phyloP scores from a whole-genome alignment of 139 green algal genomes.

The Picochlorum costavermella region DNA sequence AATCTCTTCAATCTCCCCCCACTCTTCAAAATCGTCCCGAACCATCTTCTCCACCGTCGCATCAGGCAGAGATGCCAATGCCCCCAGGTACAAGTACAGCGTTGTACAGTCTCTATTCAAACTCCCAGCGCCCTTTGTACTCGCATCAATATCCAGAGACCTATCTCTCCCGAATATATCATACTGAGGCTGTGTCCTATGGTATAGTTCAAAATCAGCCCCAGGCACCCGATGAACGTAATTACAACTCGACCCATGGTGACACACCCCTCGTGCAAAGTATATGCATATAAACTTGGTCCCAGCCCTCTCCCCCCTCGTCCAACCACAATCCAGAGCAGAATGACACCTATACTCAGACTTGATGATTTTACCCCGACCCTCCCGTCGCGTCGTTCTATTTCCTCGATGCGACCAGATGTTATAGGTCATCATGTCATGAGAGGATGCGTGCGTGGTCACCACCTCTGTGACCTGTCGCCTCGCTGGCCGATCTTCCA shows the following conservation, averaged over 20 bases:
- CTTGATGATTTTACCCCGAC: constrained; percentile 15
- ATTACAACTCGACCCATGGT: constrained; percentile 47
- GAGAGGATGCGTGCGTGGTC: constrained; percentile 16
- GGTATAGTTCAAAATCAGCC: constrained; percentile 38
- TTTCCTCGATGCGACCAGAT: constrained; percentile 24
- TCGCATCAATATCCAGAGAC: constrained; percentile 4
- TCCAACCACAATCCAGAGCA: constrained; percentile 44
- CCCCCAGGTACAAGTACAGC: constrained; percentile 54
- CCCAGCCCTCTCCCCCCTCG: constrained; percentile 38
- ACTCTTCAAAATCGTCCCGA: constrained; percentile 41
- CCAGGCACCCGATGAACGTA: constrained; percentile 61
- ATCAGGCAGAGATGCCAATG: constrained; percentile 37
- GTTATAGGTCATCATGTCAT: constrained; percentile 23
- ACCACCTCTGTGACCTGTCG: constrained; percentile 16
- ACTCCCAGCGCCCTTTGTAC: constrained; percentile 36
- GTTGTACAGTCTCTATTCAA: constrained; percentile 53
- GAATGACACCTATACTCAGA: constrained; percentile 48
- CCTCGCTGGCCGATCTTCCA: not conserved
- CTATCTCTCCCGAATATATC: constrained; percentile 68
- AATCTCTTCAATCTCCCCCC: constrained; percentile 45
- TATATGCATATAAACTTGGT: constrained; percentile 53
- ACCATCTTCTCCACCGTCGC: constrained; percentile 31
- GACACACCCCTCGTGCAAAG: constrained; percentile 57
- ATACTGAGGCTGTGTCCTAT: constrained; percentile 28
- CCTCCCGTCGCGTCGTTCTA: constrained; percentile 10